phyloP scores from a whole-genome alignment of 345 rosid genomes.

The Citrus australasica region DNA sequence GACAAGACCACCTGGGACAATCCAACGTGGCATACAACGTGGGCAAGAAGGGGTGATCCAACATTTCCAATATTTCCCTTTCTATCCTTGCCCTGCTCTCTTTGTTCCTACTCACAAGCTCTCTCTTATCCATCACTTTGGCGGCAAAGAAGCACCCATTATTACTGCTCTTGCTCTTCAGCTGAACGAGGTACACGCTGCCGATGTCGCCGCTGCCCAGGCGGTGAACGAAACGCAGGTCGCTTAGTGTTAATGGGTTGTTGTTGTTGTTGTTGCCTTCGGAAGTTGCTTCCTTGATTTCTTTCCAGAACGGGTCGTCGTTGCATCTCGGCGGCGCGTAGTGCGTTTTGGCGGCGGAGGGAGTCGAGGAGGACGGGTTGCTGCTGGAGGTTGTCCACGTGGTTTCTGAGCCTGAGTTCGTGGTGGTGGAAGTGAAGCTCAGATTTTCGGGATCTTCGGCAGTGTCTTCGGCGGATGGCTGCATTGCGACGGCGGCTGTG shows the following conservation, averaged over 20 bases:
- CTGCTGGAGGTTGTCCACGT: constrained; percentile 28
- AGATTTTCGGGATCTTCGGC: constrained; percentile 37
- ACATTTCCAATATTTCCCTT: constrained; percentile 58
- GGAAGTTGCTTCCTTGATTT: constrained; percentile 28
- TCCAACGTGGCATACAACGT: constrained; percentile 68
- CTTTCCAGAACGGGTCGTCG: constrained; percentile 60
- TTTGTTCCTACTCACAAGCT: constrained; percentile 62
- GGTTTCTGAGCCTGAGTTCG: constrained; percentile 39
- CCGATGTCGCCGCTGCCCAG: constrained; percentile 94
- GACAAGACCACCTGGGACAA: constrained; percentile 66
- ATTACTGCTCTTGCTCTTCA: constrained; percentile 21
- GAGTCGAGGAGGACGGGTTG: constrained; percentile 7
- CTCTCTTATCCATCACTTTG: constrained; percentile 80
- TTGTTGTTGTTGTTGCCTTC: background rate
- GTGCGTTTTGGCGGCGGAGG: constrained; percentile 28
- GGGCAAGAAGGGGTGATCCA: constrained; percentile 90
- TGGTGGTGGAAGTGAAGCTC: constrained; percentile 40
- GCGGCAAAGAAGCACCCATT: constrained; percentile 63
- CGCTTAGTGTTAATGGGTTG: constrained; percentile 34
- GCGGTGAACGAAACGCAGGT: constrained; percentile 60
- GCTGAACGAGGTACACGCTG: constrained; percentile 72
- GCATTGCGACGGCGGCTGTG: constrained; percentile 18
- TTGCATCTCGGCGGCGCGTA: constrained; percentile 40
- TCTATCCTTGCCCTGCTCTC: constrained; percentile 63
- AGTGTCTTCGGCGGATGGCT: constrained; percentile 21